phyloP scores from a whole-genome alignment of 768 basidiomycete genomes.

The Lyophyllum decastes region DNA sequence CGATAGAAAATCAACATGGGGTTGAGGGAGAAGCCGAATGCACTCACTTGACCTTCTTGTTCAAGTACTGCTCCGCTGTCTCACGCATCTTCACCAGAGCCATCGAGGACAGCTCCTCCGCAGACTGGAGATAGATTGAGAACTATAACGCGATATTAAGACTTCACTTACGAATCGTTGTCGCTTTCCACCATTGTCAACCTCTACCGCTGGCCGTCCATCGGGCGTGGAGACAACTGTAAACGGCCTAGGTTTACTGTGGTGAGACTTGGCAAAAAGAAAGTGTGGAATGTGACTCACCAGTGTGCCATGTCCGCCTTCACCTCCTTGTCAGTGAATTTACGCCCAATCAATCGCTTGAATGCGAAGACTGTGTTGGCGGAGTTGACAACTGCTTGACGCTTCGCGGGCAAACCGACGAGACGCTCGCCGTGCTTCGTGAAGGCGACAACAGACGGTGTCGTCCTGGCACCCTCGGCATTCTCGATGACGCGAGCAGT shows the following conservation, averaged over 20 bases:
- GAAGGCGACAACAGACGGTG: conserved; percentile 98
- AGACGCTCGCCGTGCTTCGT: conserved; percentile 97
- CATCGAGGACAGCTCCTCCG: conserved; percentile 88
- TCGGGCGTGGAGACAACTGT: conserved; percentile 71
- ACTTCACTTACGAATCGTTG: conserved; percentile 67
- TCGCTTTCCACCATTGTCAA: conserved; percentile 83
- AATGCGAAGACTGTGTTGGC: conserved; percentile 92
- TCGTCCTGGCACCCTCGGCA: conserved; percentile 95
- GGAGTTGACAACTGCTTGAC: conserved; percentile 95
- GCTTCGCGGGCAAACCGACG: conserved; percentile 94
- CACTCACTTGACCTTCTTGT: conserved; percentile 92
- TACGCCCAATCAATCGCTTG: conserved; percentile 93
- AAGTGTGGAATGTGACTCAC: conserved; percentile 36
- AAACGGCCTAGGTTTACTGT: conserved; percentile 63
- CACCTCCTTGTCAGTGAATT: conserved; percentile 92
- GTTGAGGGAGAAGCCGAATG: not conserved
- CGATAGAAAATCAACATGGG: conserved; percentile 9
- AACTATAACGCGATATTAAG: not conserved
- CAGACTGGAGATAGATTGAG: conserved; percentile 52
- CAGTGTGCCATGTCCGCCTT: conserved; percentile 88
- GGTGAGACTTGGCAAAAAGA: not conserved
- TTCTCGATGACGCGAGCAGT: conserved; percentile 95
- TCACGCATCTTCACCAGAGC: conserved; percentile 92
- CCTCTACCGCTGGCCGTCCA: conserved; percentile 77
- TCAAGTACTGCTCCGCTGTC: conserved; percentile 91